Percentiles rank a stretch among this genome's conserved stretches.
Evolutionary conservation across 768 basidiomycete genomes (phyloP).

Genomic region (Lactarius akahatsu): DNA sequence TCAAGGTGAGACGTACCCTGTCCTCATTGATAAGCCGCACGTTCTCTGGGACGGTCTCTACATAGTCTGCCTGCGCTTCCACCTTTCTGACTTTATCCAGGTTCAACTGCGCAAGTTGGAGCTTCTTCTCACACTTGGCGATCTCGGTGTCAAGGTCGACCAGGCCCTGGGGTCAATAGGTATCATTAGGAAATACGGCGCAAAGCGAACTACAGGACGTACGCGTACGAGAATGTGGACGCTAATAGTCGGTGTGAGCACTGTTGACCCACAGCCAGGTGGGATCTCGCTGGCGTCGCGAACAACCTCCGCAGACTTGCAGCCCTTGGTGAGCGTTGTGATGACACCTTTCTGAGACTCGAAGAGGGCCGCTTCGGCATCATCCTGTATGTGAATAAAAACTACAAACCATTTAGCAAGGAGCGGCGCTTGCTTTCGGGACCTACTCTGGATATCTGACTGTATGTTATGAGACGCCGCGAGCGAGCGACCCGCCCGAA

Average conservation of each 20-base stretch:
- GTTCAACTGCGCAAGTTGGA: constrained; percentile 64
- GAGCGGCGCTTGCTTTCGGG: not conserved
- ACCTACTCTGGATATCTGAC: constrained; percentile 75
- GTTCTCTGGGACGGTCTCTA: constrained; percentile 72
- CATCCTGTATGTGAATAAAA: constrained; percentile 68
- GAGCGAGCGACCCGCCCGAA: constrained; percentile 79
- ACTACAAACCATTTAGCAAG: constrained; percentile 45
- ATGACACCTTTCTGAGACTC: constrained; percentile 74
- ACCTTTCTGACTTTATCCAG: constrained; percentile 76
- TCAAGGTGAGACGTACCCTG: constrained; percentile 54
- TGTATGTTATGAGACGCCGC: constrained; percentile 89
- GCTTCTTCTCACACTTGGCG: constrained; percentile 87
- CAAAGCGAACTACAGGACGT: constrained; percentile 31
- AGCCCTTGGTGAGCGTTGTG: constrained; percentile 81
- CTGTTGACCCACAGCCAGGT: constrained; percentile 81
- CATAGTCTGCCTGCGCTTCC: constrained; percentile 73
- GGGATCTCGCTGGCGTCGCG: constrained; percentile 68
- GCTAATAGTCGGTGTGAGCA: constrained; percentile 71
- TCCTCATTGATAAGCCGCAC: constrained; percentile 76
- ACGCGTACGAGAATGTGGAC: constrained; percentile 87
- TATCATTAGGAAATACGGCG: not conserved
- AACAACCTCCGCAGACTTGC: constrained; percentile 72
- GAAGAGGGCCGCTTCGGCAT: constrained; percentile 64
- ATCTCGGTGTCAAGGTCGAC: constrained; percentile 89
- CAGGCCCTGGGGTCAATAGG: constrained; percentile 58